Evolutionary conservation across 176 grass and related monocot species (phyloP).

Genomic region (Oropetium thomaeum): DNA sequence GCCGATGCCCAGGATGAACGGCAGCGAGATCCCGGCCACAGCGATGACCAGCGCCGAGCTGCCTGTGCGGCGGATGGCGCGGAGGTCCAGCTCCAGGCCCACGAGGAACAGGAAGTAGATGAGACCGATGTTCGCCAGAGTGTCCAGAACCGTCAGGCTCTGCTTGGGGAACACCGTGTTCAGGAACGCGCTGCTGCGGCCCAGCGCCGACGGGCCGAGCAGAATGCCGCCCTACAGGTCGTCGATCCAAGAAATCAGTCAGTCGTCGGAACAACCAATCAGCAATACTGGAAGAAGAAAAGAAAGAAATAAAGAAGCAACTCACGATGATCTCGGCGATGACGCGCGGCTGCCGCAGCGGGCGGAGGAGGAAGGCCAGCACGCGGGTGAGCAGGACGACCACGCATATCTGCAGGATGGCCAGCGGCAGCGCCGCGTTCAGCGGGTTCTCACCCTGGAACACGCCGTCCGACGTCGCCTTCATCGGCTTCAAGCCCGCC

Average conservation of each 20-base stretch:
- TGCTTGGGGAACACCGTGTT: conserved; percentile 57
- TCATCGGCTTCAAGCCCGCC: conserved; percentile 27
- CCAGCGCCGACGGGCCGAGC: conserved; percentile 59
- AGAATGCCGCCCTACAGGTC: conserved; percentile 70
- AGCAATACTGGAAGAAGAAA: too few relatives aligned
- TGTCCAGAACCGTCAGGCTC: conserved; percentile 66
- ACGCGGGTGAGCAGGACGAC: conserved; percentile 51
- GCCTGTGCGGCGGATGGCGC: conserved; percentile 53
- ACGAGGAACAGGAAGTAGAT: conserved; percentile 79
- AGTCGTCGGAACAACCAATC: not conserved
- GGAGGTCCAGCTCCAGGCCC: conserved; percentile 57
- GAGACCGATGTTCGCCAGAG: conserved; percentile 65
- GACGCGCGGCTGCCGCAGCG: conserved; percentile 61
- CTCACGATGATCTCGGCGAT: conserved; percentile 69
- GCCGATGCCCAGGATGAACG: conserved; percentile 59
- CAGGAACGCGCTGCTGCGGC: conserved; percentile 44
- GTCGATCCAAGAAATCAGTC: too few relatives aligned
- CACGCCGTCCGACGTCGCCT: conserved; percentile 49
- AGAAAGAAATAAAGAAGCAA: too few relatives aligned
- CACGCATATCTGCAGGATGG: conserved; percentile 68
- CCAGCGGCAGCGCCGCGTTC: conserved; percentile 41
- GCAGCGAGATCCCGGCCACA: conserved; percentile 52
- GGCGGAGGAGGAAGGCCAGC: conserved; percentile 55
- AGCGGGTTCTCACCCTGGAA: conserved; percentile 49
- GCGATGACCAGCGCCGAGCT: conserved; percentile 47